These are phyloP conservation scores for Kodamaea nitidulidarum DNA, from an alignment of 805 yeast species.

Conservation along the genomic window DNA sequence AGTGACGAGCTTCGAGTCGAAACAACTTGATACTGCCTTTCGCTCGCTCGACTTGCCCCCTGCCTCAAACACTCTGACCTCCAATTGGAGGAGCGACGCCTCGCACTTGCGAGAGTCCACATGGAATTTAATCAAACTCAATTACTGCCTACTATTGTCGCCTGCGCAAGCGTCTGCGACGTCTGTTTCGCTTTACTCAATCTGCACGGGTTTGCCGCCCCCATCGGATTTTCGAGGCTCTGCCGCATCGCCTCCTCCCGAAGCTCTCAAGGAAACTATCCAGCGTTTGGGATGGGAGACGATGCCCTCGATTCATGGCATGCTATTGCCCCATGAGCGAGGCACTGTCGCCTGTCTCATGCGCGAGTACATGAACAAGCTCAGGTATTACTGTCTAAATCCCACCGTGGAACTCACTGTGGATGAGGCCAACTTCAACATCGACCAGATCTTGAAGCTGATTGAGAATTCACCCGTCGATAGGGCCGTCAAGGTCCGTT, in stretches of 20 bases:
- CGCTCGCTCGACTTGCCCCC: slow-evolving; percentile 1
- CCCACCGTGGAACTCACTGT: slow-evolving; percentile 2
- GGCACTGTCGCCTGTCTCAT: slow-evolving; percentile 20
- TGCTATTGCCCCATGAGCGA: slow-evolving; percentile 19
- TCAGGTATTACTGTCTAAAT: slow-evolving; percentile 1
- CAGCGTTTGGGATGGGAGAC: slow-evolving; percentile 7
- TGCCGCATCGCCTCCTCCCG: background rate
- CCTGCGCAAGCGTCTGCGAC: slow-evolving; percentile 1
- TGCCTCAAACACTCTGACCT: background rate
- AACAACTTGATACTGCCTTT: slow-evolving; percentile 5
- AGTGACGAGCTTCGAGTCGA: slow-evolving; percentile 1
- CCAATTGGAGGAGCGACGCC: slow-evolving; percentile 19
- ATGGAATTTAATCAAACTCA: slow-evolving; percentile 28
- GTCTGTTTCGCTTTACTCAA: background rate
- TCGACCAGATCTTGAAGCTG: slow-evolving; percentile 9
- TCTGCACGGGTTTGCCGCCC: background rate
- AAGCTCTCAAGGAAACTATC: background rate
- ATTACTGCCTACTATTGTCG: slow-evolving; percentile 13
- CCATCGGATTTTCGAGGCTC: background rate
- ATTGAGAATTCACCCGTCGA: slow-evolving; percentile 7
- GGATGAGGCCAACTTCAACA: slow-evolving; percentile 9
- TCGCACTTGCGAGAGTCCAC: slow-evolving; percentile 24
- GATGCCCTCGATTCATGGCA: slow-evolving; percentile 5
- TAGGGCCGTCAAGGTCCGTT: slow-evolving; percentile 10
- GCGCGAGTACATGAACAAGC: slow-evolving; percentile 18